Percentiles rank a stretch among this genome's conserved stretches.
Evolutionary conservation across 768 basidiomycete genomes (phyloP).

Genomic region (Mycena sanguinolenta): DNA sequence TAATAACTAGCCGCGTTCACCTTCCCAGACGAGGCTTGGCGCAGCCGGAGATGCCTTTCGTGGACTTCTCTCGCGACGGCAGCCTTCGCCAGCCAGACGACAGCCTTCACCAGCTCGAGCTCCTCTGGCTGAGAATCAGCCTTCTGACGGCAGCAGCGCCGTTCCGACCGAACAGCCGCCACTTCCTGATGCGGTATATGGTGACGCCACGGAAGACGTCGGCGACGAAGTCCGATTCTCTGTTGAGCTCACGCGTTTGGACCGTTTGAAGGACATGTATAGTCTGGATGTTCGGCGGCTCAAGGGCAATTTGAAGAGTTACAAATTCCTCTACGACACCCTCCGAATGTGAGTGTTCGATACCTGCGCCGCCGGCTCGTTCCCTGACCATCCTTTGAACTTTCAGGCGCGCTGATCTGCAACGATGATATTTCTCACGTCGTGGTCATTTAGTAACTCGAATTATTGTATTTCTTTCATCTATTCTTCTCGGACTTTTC

Average conservation of each 20-base stretch:
- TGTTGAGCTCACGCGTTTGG: slow-evolving; percentile 89
- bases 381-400: slow-evolving; percentile 15
- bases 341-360: slow-evolving; percentile 68
- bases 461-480: no score
- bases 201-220: slow-evolving; percentile 75
- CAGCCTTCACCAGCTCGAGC: slow-evolving; percentile 52
- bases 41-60: slow-evolving; percentile 63
- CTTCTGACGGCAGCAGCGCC: slow-evolving; percentile 39
- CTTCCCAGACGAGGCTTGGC: slow-evolving; percentile 1
- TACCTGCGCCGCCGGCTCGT: not conserved
- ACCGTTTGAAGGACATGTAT: slow-evolving; percentile 86
- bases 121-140: slow-evolving; percentile 35
- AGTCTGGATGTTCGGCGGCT: slow-evolving; percentile 90
- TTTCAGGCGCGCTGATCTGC: slow-evolving; percentile 22
- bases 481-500: no score
- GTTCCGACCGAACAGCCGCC: slow-evolving; percentile 36
- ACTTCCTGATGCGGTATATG: slow-evolving; percentile 62
- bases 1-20: not conserved
- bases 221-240: slow-evolving; percentile 95
- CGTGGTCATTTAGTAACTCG: not conserved
- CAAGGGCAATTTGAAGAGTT: slow-evolving; percentile 88
- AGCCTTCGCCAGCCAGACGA: slow-evolving; percentile 52
- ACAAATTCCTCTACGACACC: slow-evolving; percentile 85
- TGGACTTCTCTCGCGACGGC: slow-evolving; percentile 75
- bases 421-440: slow-evolving; percentile 19